Evolutionary conservation across 495 filamentous ascomycete genomes (phyloP).

Genomic region (Daldinia childiae): DNA sequence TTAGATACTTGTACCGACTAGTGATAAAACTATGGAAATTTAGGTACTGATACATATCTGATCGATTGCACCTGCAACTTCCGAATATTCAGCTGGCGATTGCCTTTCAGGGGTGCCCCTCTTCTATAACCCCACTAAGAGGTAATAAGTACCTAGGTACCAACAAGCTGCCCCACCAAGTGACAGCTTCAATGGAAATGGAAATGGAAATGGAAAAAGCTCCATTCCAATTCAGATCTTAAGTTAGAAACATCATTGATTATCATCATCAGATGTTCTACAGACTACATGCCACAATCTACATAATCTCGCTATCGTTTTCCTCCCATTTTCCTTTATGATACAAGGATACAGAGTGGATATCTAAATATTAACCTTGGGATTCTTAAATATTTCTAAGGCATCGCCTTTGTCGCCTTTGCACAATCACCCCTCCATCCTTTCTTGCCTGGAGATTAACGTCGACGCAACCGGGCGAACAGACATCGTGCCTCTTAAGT

Average conservation of each 20-base stretch:
- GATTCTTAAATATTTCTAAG: background rate
- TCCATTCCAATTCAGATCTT: background rate
- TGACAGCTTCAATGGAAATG: slow-evolving; percentile 20
- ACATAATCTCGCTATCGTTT: background rate
- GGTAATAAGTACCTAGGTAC: background rate
- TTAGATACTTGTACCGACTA: too few relatives aligned
- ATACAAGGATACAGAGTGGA: background rate
- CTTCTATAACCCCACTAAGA: slow-evolving; percentile 23
- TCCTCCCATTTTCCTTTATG: background rate
- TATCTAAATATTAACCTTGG: background rate
- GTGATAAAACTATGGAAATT: too few relatives aligned
- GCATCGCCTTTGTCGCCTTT: background rate
- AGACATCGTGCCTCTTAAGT: background rate
- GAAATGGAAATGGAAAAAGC: slow-evolving; percentile 32
- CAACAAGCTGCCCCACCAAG: slow-evolving; percentile 25
- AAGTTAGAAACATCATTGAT: background rate
- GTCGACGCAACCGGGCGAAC: background rate
- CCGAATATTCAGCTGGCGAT: background rate
- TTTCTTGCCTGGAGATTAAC: background rate
- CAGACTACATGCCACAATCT: slow-evolving; percentile 10
- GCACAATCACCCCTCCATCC: background rate
- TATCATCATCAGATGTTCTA: slow-evolving; percentile 9
- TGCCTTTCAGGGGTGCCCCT: background rate
- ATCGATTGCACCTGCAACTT: slow-evolving; percentile 10
- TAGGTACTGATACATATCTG: background rate